Evolutionary conservation across 2,329 filamentous ascomycete species (phyloP), one percentile per base, ranked within the genome.

Genomic region (Tolypocladium nubicola): DNA sequence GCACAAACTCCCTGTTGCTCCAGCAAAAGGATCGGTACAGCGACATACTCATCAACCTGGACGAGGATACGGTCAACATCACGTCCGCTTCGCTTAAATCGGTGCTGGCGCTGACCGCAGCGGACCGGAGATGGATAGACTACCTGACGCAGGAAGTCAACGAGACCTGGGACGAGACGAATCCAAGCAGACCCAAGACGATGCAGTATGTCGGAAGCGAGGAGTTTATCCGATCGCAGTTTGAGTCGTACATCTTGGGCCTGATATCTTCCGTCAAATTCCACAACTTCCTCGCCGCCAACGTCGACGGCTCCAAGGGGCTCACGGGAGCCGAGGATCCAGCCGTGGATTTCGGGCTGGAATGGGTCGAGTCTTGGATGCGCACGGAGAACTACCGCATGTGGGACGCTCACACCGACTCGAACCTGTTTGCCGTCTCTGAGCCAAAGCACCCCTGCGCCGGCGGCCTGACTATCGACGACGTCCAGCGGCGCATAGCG

Each of bases 1-100:
- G 92, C 63, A 99, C 94, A 41, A 99, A 99, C 71, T 96, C 91
- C 7, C 79, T 99, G 30, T 79, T 99, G 39, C 76, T 99, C 13
- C 92, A 97, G 67, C 94, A 99, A 70, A 95, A 86, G 70, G 93
- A 99, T 69, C 85, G 91, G 50, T 97, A 99, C 71, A 96, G 91
- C 70, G 94, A 99, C 67, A 90, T 97, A 40, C 80, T 99, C 59
- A 91, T 99, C 69, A 97, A 99, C 68, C 85, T 99, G 23, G 94
- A 99, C 70, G 92, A 97, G 61, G 84, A 88, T 63, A 88, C 84
- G 2, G 85, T 97, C 64, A 93, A 84, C 65, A 89, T 97, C 61
- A 88, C 88, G 0, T 96, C 91, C 0, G 76, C 87, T 1, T 89
- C 90, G 6, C 78, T 99, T 16, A 86, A 88, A 53, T 75, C 79